Conservation (phyloP, 2,329 filamentous ascomycete species). For the Hypomyces rosellus region DNA sequence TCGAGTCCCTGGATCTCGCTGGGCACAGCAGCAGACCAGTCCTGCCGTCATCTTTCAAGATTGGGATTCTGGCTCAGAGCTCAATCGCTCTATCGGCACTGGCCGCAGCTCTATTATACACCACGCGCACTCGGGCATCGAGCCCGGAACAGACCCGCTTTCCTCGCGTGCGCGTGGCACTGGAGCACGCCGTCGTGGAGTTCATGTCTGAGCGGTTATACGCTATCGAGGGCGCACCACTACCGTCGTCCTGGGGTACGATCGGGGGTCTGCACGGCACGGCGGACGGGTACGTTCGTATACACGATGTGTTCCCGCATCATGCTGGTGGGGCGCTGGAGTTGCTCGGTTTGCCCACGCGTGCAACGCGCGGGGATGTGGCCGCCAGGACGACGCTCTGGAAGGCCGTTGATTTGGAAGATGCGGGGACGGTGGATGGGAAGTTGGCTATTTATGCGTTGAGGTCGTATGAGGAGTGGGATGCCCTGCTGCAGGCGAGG, state of each 20-base stretch:
- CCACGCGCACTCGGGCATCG: slow-evolving; percentile 15
- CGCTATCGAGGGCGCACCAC: slow-evolving; percentile 31
- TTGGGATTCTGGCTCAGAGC: slow-evolving; percentile 46
- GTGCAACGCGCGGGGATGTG: slow-evolving; percentile 33
- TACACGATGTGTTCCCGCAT: slow-evolving; percentile 49
- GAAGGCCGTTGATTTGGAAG: slow-evolving; percentile 43
- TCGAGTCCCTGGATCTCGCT: slow-evolving; percentile 14
- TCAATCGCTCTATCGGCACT: slow-evolving; percentile 46
- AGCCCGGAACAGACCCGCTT: slow-evolving; percentile 8
- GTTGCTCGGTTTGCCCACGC: slow-evolving; percentile 33
- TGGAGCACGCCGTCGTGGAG: slow-evolving; percentile 42
- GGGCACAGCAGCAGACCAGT: slow-evolving; percentile 16
- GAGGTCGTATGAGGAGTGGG: slow-evolving; percentile 46
- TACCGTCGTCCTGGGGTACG: slow-evolving; percentile 29
- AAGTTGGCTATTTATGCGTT: slow-evolving; percentile 42
- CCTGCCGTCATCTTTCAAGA: slow-evolving; percentile 47
- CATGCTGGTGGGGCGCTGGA: slow-evolving; percentile 38
- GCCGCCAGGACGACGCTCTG: slow-evolving; percentile 31
- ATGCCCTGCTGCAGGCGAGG: slow-evolving; percentile 38
- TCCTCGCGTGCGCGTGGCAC: slow-evolving; percentile 35
- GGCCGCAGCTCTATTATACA: slow-evolving; percentile 39
- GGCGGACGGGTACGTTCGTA: slow-evolving; percentile 44
- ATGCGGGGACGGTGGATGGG: slow-evolving; percentile 30
- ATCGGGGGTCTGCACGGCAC: slow-evolving; percentile 48
- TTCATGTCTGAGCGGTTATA: slow-evolving; percentile 49